Evolutionary conservation across 345 rosid genomes (phyloP), one percentile per base, ranked within the genome.

Genomic region (Eucalyptus regnans): DNA sequence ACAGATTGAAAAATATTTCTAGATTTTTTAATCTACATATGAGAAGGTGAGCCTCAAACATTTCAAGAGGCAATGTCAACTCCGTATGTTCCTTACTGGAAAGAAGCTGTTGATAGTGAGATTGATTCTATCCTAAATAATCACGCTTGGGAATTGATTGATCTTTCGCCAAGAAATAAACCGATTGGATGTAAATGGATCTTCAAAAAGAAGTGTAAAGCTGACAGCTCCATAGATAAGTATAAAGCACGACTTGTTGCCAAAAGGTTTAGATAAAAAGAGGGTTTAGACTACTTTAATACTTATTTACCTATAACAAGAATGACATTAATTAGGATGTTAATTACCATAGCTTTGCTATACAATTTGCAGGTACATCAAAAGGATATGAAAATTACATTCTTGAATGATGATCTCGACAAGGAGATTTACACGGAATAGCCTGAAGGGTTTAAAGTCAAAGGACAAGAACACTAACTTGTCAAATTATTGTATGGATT

Each of bases 121-220:
- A 56, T 56, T 56, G 13, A 56, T 56, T 58, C 1, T 23, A 23
- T 58, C 64, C 12, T 12, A 23, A 58, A 22, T 25, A 58, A 58
- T 58, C n/a, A 58, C 1, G 1, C 64, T 58, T 58, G 1, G 64
- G 13, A 58, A 58, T 58, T 0, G 64, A 5, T 58, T 58, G 64
- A 58, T 58, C 0, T 58, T 0, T 25, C 0, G 6, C 10, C 0
- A 58, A 25, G 29, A 58, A 58, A 4, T 23, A 58, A 58, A 58
- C 64, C 13, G 23, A 58, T 58, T 23, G 3, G 13, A 58, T 58
- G 64, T 58, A 58, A 58, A 58, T 58, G 20, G 6, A 58, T 58
- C 29, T 23, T 58, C 6, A 23, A 58, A 58, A 58, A 58, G n/a
- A 58, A 23, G 29, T 10, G 29, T 22, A 23, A 58, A 58, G 64